Conservation (phyloP, 805 yeast genomes). For the Metschnikowia kunwiensis region DNA sequence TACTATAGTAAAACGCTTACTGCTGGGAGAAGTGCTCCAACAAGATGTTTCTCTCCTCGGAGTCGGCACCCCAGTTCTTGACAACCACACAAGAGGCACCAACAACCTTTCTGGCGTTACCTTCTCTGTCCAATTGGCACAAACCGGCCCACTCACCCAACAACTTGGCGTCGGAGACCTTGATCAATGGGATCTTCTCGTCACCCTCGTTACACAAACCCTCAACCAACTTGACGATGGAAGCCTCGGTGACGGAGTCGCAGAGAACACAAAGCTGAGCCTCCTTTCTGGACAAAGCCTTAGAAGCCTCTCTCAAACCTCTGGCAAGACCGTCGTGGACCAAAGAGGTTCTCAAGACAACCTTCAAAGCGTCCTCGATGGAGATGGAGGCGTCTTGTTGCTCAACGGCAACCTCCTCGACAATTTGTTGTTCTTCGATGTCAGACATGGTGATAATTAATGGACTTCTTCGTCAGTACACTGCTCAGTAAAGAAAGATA, state of each 20-base stretch:
- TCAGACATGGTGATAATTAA: conserved; percentile 63
- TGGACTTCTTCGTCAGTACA: conserved; percentile 72
- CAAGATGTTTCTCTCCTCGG: conserved; percentile 94
- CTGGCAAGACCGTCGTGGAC: conserved; percentile 99
- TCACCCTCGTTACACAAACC: conserved; percentile 98
- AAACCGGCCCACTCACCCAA: conserved; percentile 99
- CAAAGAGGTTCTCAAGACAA: conserved; percentile 95
- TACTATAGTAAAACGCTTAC: conserved; percentile 44
- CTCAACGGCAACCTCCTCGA: conserved; percentile 80
- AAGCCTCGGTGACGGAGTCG: conserved; percentile 97
- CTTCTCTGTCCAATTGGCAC: conserved; percentile 99
- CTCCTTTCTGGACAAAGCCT: conserved; percentile 96
- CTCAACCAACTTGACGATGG: conserved; percentile 95
- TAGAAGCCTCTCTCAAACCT: conserved; percentile 99
- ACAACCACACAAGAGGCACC: conserved; percentile 99
- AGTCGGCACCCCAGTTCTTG: conserved; percentile 99
- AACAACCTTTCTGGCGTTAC: conserved; percentile 99
- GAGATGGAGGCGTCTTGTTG: conserved; percentile 87
- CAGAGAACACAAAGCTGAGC: conserved; percentile 97
- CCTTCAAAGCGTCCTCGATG: conserved; percentile 97
- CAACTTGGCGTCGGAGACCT: conserved; percentile 99
- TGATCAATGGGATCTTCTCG: conserved; percentile 94
- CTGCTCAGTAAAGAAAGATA: conserved; percentile 30
- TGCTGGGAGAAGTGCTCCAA: conserved; percentile 94
- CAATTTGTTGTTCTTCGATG: conserved; percentile 83